Percentiles rank a stretch among this genome's conserved stretches.
phyloP scores from a whole-genome alignment of 1,284 basidiomycete species.

The Moniliella sp. region DNA sequence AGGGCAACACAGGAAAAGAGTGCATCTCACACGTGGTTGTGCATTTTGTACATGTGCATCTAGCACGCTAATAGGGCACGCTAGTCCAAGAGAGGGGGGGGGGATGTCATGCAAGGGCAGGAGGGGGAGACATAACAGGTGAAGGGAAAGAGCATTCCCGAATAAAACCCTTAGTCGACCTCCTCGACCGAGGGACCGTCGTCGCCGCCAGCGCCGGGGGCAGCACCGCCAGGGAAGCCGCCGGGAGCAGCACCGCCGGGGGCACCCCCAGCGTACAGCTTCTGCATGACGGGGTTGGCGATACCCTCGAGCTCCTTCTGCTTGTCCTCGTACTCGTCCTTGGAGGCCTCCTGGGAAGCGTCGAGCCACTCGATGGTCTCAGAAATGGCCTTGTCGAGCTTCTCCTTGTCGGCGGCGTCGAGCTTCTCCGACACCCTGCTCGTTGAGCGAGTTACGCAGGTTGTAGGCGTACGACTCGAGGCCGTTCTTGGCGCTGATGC shows the following conservation, averaged over 20 bases:
- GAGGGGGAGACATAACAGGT: no score
- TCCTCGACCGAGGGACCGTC: constrained; percentile 73
- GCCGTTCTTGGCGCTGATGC: constrained; percentile 56
- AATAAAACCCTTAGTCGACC: no score
- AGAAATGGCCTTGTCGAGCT: constrained; percentile 61
- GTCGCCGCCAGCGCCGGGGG: constrained; percentile 36
- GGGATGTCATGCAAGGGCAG: no score
- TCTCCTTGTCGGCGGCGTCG: constrained; percentile 62
- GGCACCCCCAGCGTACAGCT: constrained; percentile 51
- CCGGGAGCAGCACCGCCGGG: constrained; percentile 45
- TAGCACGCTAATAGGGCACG: no score
- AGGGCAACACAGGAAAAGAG: no score
- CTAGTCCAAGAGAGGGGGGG: no score
- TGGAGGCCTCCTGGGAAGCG: constrained; percentile 63
- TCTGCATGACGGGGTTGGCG: constrained; percentile 85
- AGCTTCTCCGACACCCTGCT: constrained; percentile 46
- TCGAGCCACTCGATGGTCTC: constrained; percentile 78
- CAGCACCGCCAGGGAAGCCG: constrained; percentile 33
- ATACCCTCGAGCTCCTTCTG: constrained; percentile 84
- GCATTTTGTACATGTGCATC: no score
- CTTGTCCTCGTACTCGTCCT: constrained; percentile 83
- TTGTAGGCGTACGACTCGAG: constrained; percentile 88
- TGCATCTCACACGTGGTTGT: no score
- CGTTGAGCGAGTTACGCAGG: constrained; percentile 52
- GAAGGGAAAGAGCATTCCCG: no score